Percentiles rank a stretch among this genome's conserved stretches.
Conservation (phyloP, 2,329 filamentous ascomycete genomes). For the Penicillium italicum region DNA sequence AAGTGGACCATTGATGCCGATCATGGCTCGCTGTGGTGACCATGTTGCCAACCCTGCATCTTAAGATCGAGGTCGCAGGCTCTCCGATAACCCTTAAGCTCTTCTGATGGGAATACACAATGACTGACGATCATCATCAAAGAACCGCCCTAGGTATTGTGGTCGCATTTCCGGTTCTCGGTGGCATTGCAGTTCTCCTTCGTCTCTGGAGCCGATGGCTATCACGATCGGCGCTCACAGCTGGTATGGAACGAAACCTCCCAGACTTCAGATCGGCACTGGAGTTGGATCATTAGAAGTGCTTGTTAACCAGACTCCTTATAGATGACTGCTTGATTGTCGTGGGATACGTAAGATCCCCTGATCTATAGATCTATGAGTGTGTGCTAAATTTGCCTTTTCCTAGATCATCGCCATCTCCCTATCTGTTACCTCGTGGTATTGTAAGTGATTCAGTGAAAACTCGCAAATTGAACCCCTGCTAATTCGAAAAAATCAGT, state of each 20-base stretch:
- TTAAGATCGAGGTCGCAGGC: background rate
- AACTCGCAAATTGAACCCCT: background rate
- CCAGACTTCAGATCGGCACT: slow-evolving; percentile 2
- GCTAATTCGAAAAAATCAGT: slow-evolving; percentile 8
- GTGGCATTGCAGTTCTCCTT: slow-evolving; percentile 24
- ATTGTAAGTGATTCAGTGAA: slow-evolving; percentile 19
- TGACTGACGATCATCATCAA: slow-evolving; percentile 25
- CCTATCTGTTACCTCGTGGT: slow-evolving; percentile 25
- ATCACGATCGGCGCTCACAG: slow-evolving; percentile 18
- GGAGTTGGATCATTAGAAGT: background rate
- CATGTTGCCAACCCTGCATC: background rate
- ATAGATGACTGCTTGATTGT: slow-evolving; percentile 26
- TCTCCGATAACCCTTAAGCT: background rate
- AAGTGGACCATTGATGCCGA: background rate
- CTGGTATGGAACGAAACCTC: slow-evolving; percentile 13
- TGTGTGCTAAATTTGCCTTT: background rate
- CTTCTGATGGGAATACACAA: slow-evolving; percentile 1
- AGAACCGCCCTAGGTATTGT: slow-evolving; percentile 23
- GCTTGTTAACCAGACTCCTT: background rate
- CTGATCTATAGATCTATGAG: background rate
- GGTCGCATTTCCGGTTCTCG: slow-evolving; percentile 23
- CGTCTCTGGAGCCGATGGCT: slow-evolving; percentile 27
- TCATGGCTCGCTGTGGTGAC: background rate
- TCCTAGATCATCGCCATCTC: slow-evolving; percentile 19
- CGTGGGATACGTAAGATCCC: slow-evolving; percentile 21